These are phyloP conservation scores for Triadica sebifera DNA, from an alignment of 345 rosid genomes.

Conservation along the genomic window DNA sequence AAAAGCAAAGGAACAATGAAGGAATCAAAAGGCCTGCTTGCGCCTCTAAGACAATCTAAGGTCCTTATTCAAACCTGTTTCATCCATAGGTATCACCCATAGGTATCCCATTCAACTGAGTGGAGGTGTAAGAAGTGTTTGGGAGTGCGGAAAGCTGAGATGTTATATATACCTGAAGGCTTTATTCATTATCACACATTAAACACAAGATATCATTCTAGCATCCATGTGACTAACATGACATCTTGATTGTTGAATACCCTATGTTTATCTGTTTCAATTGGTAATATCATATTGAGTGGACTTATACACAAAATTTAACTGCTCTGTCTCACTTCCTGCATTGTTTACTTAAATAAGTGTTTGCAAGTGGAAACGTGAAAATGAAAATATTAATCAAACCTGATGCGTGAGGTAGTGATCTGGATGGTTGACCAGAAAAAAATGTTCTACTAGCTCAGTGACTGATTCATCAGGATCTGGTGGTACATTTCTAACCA, in stretches of 20 bases:
- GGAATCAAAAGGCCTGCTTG: neutral
- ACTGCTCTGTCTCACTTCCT: neutral
- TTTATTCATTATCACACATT: neutral
- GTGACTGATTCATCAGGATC: constrained; percentile 86
- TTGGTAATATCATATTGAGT: too few species aligned
- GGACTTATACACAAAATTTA: too few species aligned
- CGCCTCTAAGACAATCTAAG: too few species aligned
- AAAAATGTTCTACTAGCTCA: constrained; percentile 85
- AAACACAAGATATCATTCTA: neutral
- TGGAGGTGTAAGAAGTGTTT: too few species aligned
- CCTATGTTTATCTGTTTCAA: too few species aligned
- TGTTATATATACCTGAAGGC: neutral
- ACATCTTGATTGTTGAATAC: too few species aligned
- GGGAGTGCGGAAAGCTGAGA: too few species aligned
- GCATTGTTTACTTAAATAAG: neutral
- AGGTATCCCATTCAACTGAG: neutral
- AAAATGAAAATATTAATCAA: constrained; percentile 15
- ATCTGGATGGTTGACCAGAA: constrained; percentile 86
- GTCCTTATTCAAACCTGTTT: too few species aligned
- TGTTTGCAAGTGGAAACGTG: neutral
- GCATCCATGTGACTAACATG: neutral
- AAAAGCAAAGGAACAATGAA: neutral
- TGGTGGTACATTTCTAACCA: constrained; percentile 83
- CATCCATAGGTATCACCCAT: too few species aligned
- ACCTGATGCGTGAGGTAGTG: constrained; percentile 86